phyloP scores from a whole-genome alignment of 2,329 filamentous ascomycete genomes.

The Mycogone perniciosa region DNA sequence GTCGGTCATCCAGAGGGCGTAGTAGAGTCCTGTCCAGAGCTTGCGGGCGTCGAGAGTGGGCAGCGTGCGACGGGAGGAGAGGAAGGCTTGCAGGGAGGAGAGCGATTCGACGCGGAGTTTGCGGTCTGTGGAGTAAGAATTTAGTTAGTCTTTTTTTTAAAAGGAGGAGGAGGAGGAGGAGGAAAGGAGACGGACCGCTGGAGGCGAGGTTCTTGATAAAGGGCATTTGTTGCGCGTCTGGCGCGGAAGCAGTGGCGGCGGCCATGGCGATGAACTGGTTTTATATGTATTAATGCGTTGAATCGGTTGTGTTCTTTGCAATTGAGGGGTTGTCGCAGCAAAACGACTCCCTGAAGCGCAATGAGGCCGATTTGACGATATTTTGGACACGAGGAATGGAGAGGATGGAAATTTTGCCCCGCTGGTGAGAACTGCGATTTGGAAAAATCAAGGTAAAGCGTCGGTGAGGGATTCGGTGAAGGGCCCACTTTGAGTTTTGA shows the following conservation, averaged over 20 bases:
- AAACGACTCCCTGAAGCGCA: too few relatives aligned
- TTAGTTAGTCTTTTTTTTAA: background rate
- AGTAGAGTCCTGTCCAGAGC: conserved; percentile 93
- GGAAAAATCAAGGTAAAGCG: conserved; percentile 18
- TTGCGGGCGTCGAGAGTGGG: conserved; percentile 69
- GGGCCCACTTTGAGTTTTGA: background rate
- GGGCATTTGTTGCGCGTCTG: conserved; percentile 48
- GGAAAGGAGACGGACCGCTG: conserved; percentile 58
- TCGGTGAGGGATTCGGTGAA: conserved; percentile 12
- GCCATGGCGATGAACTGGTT: background rate
- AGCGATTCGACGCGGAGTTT: conserved; percentile 72
- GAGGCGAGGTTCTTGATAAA: conserved; percentile 81
- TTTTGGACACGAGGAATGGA: background rate
- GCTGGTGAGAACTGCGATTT: background rate
- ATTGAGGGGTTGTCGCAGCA: too few relatives aligned
- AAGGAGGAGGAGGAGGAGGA: background rate
- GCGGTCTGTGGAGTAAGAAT: conserved; percentile 52
- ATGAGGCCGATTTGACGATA: too few relatives aligned
- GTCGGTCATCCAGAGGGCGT: conserved; percentile 90
- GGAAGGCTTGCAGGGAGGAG: conserved; percentile 68
- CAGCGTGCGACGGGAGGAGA: conserved; percentile 57
- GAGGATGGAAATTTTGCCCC: background rate
- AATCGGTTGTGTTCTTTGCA: too few relatives aligned
- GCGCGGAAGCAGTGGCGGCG: conserved; percentile 32
- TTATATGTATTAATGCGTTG: too few relatives aligned